Base-by-base conservation (phyloP, 2,329 filamentous ascomycete species). In the Cladobotryum protrusum region DNA sequence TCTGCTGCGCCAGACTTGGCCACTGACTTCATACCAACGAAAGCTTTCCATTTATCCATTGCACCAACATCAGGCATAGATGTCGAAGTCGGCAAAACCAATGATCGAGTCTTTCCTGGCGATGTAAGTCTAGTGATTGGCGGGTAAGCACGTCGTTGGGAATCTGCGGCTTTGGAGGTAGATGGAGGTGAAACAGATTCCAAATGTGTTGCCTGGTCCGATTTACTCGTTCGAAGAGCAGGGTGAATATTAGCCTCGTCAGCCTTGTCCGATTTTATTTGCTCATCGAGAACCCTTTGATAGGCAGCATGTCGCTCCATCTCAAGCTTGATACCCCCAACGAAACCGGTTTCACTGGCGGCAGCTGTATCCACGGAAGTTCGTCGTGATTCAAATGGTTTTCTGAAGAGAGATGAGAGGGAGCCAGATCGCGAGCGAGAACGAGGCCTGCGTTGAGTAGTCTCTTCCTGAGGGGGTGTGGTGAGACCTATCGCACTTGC, bases 251-350 rank as follows among this genome's bases (percentile, higher is more conserved):
- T 61, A 5, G 56, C 60, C 18, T 62, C 59, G 13, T 56, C 54
- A 7, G 56, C 56, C 12, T 60, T 57, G 6, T 59, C 57, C 15
- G 41, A n/a, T 13, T 37, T 37, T n/a, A 20, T 5, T 3, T 62
- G 58, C 9, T 57, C 59, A 1, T 67, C 56, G 7, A 62, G 51
- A 1, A 58, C 56, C 36, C 61, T 57, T 34, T 68, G 58, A 8
- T 63, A 56, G 15, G 64, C 64, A 1, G 62, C 62, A 7, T 70
- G 62, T 42, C 64, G 64, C 49, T 72, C 62, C 43, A 68, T 61
- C 43, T 72, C 70, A 14, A 72, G 60, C 49, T 72, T 73, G 47
- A 66, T 65, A 17, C 67, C 69, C 1, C 71, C 69, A 19, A 74
- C 65, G 53, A 74, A 74, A 12, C 63, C 64, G 2, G 59, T 60